Conservation (phyloP, 2,329 filamentous ascomycete species). For the Celoporthe dispersa region DNA sequence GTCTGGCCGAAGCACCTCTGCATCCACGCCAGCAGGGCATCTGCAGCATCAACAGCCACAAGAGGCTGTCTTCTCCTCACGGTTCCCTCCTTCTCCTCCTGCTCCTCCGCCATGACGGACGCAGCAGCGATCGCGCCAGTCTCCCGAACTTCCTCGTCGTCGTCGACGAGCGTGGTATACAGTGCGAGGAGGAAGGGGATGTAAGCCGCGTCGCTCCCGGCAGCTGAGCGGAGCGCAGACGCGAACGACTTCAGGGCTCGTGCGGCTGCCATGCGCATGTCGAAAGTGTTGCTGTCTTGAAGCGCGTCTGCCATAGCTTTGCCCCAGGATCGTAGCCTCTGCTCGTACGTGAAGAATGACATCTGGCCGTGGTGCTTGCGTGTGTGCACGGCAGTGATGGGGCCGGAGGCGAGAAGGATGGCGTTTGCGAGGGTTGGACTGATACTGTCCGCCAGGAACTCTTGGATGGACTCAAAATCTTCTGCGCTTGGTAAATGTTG, state of each 20-base stretch:
- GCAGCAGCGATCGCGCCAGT: slow-evolving; percentile 26
- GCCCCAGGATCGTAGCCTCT: slow-evolving; percentile 49
- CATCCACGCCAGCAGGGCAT: slow-evolving; percentile 51
- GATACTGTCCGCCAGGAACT: slow-evolving; percentile 42
- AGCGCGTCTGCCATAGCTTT: slow-evolving; percentile 54
- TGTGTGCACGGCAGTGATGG: slow-evolving; percentile 45
- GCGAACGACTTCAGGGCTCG: slow-evolving; percentile 60
- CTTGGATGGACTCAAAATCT: slow-evolving; percentile 43
- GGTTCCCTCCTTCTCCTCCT: too few species aligned
- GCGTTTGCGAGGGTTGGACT: slow-evolving; percentile 56
- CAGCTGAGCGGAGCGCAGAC: slow-evolving; percentile 35
- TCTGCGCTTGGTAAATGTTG: slow-evolving; percentile 40
- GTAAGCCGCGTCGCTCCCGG: slow-evolving; percentile 40
- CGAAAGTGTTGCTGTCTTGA: slow-evolving; percentile 60
- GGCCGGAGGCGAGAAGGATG: slow-evolving; percentile 53
- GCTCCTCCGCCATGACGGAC: slow-evolving; percentile 1
- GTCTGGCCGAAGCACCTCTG: slow-evolving; percentile 40
- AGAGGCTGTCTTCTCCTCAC: slow-evolving; percentile 37
- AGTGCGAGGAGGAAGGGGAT: slow-evolving; percentile 66
- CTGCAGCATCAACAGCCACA: slow-evolving; percentile 53
- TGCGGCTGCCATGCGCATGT: slow-evolving; percentile 65
- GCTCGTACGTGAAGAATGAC: slow-evolving; percentile 28
- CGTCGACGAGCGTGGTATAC: slow-evolving; percentile 82
- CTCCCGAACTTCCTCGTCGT: slow-evolving; percentile 78
- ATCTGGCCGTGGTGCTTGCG: slow-evolving; percentile 28